These are phyloP conservation scores for Chamaecyparis obtusa DNA, from an alignment of 75 land plant species.

Conservation along the genomic window DNA sequence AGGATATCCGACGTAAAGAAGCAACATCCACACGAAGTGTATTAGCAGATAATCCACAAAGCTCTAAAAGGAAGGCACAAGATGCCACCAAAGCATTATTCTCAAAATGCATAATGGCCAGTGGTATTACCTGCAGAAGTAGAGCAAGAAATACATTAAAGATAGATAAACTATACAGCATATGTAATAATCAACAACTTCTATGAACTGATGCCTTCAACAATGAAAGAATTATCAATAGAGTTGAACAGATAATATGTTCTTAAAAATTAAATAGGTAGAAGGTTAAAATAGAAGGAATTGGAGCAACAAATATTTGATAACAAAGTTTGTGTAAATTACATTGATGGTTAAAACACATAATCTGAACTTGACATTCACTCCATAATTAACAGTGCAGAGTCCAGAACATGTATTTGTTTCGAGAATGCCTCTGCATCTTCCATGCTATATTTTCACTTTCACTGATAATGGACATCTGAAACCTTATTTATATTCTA, in stretches of 20 bases:
- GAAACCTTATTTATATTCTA: neutral
- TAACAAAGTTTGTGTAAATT: neutral
- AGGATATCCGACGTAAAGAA: conserved; percentile 72
- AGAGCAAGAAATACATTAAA: neutral
- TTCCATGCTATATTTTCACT: neutral
- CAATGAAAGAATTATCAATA: neutral
- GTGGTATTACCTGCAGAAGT: conserved; percentile 68
- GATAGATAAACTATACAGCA: neutral
- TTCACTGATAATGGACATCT: neutral
- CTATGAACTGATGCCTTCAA: neutral
- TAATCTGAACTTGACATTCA: neutral
- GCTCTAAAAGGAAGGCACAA: conserved; percentile 78
- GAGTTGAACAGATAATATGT: neutral
- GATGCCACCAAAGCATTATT: conserved; percentile 77
- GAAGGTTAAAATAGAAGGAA: neutral
- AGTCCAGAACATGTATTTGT: neutral
- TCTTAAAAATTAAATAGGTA: neutral
- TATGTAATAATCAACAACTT: neutral
- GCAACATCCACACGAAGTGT: conserved; percentile 81
- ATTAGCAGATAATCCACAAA: conserved; percentile 86
- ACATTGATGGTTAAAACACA: neutral
- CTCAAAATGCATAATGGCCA: conserved; percentile 77
- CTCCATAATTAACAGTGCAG: neutral
- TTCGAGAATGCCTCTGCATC: neutral
- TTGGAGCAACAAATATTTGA: neutral